Percentiles rank a stretch among this genome's conserved stretches.
phyloP scores from a whole-genome alignment of 2,329 filamentous ascomycete species.

The Aureobasidium pullulans region DNA sequence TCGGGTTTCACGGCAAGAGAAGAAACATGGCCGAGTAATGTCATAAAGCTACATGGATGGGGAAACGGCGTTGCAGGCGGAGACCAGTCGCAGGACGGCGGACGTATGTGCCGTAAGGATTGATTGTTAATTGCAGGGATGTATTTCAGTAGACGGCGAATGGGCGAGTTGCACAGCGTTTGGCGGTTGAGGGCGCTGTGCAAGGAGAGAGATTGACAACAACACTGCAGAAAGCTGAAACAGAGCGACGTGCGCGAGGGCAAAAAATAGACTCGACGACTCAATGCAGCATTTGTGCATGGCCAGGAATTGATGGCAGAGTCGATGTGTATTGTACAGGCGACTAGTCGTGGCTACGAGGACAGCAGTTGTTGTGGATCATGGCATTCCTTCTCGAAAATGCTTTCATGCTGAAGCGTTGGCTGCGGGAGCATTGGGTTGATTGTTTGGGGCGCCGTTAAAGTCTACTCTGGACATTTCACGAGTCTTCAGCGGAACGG shows the following conservation, averaged over 20 bases:
- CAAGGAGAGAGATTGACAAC: constrained; percentile 10
- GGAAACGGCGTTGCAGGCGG: constrained; percentile 5
- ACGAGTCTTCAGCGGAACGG: not conserved
- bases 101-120: constrained; percentile 7
- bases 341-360: not conserved
- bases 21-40: not conserved
- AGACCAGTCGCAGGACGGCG: not conserved
- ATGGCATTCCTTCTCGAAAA: constrained; percentile 13
- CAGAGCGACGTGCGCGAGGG: not conserved
- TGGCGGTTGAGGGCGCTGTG: constrained; percentile 9
- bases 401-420: not conserved
- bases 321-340: not conserved
- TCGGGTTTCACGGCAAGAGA: constrained; percentile 5
- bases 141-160: not conserved
- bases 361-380: not conserved
- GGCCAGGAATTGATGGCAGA: not conserved
- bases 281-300: not conserved
- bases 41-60: not conserved
- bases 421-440: not conserved
- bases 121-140: constrained; percentile 11
- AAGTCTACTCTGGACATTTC: not conserved
- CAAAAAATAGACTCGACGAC: not conserved
- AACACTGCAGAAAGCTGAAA: constrained; percentile 6
- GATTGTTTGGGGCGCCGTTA: constrained; percentile 1
- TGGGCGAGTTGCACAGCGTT: constrained; percentile 3